Evolutionary conservation across 179 eudicot species (phyloP).

Genomic region (Corrigiola litoralis): DNA sequence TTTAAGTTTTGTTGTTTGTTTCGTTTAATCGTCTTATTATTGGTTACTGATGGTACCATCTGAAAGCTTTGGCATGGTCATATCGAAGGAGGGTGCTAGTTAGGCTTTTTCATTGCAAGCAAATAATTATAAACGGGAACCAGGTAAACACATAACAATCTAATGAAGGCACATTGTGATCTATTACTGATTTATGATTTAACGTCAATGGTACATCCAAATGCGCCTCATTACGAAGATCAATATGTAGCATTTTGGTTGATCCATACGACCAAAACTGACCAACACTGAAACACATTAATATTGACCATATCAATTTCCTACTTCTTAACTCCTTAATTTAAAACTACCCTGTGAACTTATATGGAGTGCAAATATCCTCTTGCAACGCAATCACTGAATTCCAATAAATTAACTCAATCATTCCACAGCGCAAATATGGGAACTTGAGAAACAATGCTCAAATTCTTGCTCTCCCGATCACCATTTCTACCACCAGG

Average conservation of each 20-base stretch:
- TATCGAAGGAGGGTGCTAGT: no score
- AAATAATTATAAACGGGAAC: no score
- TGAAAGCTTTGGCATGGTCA: no score
- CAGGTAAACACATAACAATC: no score
- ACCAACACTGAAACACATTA: no score
- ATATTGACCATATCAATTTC: neutral
- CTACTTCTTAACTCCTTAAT: neutral
- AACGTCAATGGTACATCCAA: neutral
- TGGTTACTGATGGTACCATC: no score
- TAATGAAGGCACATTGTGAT: neutral
- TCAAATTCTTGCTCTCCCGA: constrained; percentile 15
- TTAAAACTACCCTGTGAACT: neutral
- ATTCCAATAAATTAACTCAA: constrained; percentile 1
- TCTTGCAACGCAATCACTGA: neutral
- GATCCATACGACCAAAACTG: neutral
- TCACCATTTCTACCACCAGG: neutral
- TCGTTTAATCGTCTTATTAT: no score
- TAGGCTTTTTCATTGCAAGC: no score
- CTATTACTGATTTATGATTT: no score
- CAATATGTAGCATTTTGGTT: neutral
- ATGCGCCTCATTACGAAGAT: neutral
- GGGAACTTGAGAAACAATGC: constrained; percentile 28
- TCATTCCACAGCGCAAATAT: constrained; percentile 47
- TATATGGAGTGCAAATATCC: no score
- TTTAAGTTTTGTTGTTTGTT: no score